Evolutionary conservation across 2,329 filamentous ascomycete species (phyloP), one percentile per base, ranked within the genome.

Genomic region (Penicillium sp.): DNA sequence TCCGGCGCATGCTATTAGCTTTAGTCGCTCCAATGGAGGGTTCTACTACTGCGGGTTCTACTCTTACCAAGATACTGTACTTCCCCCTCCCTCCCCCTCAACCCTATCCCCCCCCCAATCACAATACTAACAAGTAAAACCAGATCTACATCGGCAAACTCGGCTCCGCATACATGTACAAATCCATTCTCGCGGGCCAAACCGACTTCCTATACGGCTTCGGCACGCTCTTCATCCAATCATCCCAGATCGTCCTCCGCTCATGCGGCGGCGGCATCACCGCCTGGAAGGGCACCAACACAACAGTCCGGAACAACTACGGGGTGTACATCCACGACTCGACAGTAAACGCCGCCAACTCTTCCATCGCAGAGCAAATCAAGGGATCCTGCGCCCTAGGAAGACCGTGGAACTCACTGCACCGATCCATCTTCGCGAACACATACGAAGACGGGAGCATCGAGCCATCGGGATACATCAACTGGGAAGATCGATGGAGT

Each of bases 191-290:
- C 4, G 82, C 79, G 0, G 83, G 83, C 0, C 73, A 85, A 60
- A 84, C 81, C 0, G 83, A 86, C 57, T 85, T 85, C 67, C 69
- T 85, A 19, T 85, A 84, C 60, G 81, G 81, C 7, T 84, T 84
- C 59, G 82, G 82, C 24, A 85, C 82, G 0, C 73, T 77, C 4
- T 85, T 77, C 73, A 72, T 84, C 35, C 73, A 80, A 48, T 69
- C n/a, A n/a, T n/a, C n/a, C 72, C 3, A 79, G 76, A n/a, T n/a
- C 1, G 68, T 70, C 0, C 72, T 85, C 12, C 77, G 83, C 10
- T 71, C 68, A 57, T 85, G 82, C 56, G 80, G 81, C 4, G 83
- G 83, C 15, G 83, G 82, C 10, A 79, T 86, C 46, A 83, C 80
- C 0, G 82, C 83, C 0, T 85, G 82, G 83, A 85, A 85, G 59